phyloP scores from a whole-genome alignment of 108 stramenopile genomes.

The Pseudonitzschia multiseries region DNA sequence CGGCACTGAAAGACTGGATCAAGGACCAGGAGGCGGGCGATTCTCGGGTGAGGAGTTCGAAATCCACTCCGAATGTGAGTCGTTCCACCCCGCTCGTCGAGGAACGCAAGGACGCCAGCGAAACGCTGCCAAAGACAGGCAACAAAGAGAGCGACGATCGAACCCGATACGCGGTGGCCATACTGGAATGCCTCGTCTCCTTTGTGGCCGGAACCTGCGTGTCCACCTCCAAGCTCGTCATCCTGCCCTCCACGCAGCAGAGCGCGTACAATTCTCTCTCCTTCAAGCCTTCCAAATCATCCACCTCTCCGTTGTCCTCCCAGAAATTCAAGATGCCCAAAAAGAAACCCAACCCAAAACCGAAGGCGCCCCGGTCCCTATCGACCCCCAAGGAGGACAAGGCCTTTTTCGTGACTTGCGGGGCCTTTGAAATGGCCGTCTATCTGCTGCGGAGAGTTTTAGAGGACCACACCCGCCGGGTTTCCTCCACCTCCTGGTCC shows the following conservation, averaged over 20 bases:
- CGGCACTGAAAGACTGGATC: neutral
- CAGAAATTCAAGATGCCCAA: neutral
- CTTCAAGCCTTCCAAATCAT: neutral
- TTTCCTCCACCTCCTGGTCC: neutral
- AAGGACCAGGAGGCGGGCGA: neutral
- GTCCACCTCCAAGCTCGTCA: no score
- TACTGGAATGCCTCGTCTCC: conserved; percentile 3
- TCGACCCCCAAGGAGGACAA: neutral
- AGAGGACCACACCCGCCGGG: neutral
- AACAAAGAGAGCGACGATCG: neutral
- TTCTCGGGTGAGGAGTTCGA: neutral
- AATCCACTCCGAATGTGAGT: neutral
- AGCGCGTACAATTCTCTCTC: conserved; percentile 5
- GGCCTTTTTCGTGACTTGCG: conserved; percentile 2
- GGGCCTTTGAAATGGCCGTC: conserved; percentile 12
- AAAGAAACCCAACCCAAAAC: neutral
- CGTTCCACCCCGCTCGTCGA: neutral
- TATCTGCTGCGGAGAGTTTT: neutral
- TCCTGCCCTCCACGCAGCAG: neutral
- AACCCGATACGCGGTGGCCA: neutral
- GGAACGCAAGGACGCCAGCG: conserved; percentile 4
- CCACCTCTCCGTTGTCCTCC: neutral
- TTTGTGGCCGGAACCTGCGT: neutral
- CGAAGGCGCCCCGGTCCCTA: neutral
- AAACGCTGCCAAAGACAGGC: neutral